Evolutionary conservation across 2,329 filamentous ascomycete species (phyloP), one percentile per base, ranked within the genome.

Genomic region (Didymellaceae sp.): DNA sequence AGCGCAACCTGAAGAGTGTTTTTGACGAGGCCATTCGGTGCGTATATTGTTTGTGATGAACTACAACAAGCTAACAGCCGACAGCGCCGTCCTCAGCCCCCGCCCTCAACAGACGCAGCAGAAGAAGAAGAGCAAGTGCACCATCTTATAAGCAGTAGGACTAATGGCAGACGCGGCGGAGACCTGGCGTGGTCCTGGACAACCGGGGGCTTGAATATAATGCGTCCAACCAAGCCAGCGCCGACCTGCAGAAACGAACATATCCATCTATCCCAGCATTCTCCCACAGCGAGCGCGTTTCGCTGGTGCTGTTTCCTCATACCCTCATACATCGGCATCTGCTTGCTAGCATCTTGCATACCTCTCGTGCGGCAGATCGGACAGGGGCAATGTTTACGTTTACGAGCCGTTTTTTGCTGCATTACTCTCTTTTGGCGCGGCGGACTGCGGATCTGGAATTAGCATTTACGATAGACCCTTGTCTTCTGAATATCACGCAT

Each of bases 21-120:
- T 99, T 99, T 72, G 94, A 99, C 71, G 93, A 97, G 78, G 94
- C 94, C 25, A 99, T 99, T 72, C 88, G 94, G 94, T 97, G 79
- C 65, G 87, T 77, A 30, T 6, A 38, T 7, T 18, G 22, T n/a
- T 8, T 10, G 5, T 22, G 2, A 16, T 9, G 6, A 5, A 22
- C 34, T 4, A 42, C 13, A 22, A 9, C 14, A 28, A 20, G 47
- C 61, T 71, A 56, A 71, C 54, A 22, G 40, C 38, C 14, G 32
- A 8, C 53, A 75, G 73, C 43, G 73, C 73, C 43, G 73, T 75
- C 17, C 71, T 75, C 35, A 75, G 71, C 57, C 73, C 73, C 24
- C 72, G 73, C 45, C 70, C 73, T 18, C 58, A 61, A 42, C 55
- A 58, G 48, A 35, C 55, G 35, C 58, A 58, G 34, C 55, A 59